A percentile compares a stretch with the other conserved stretches of the same genome.
phyloP scores from a whole-genome alignment of 352 stramenopile species.

The Phytophthora hybrid region DNA sequence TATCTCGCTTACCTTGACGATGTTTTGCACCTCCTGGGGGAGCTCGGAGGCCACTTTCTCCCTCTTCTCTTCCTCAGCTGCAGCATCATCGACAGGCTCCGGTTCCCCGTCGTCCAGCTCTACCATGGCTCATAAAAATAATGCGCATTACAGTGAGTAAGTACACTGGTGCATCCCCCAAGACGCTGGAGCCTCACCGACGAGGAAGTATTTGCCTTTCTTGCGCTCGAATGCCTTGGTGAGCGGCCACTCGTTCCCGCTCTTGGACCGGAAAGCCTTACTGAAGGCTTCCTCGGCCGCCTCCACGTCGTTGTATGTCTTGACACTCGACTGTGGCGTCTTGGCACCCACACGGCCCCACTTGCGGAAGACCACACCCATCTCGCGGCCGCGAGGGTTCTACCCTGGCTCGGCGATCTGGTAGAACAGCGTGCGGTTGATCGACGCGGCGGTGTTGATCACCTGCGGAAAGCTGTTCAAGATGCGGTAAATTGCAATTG shows the following conservation, averaged over 20 bases:
- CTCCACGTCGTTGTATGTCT: conserved; percentile 27
- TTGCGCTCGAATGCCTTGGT: conserved; percentile 52
- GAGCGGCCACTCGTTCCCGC: conserved; percentile 69
- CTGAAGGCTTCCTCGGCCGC: conserved; percentile 50
- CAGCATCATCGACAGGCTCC: conserved; percentile 31
- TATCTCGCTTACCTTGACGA: conserved; percentile 40
- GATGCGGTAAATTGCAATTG: too few species aligned
- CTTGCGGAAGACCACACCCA: conserved; percentile 72
- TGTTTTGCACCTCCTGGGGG: conserved; percentile 42
- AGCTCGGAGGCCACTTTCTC: conserved; percentile 38
- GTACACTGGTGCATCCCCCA: not conserved
- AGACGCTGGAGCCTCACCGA: conserved; percentile 43
- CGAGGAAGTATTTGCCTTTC: conserved; percentile 69
- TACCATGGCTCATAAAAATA: not conserved
- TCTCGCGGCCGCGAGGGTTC: too few species aligned
- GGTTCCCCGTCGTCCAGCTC: conserved; percentile 52
- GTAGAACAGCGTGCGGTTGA: conserved; percentile 90
- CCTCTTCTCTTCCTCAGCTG: conserved; percentile 39
- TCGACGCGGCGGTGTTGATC: conserved; percentile 76
- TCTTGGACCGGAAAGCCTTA: conserved; percentile 66
- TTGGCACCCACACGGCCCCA: conserved; percentile 74
- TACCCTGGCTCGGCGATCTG: conserved; percentile 69
- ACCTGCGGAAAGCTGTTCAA: conserved; percentile 92
- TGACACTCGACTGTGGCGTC: conserved; percentile 44
- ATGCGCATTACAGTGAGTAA: too few species aligned